A percentile compares a stretch with the other conserved stretches of the same genome.
Conservation (phyloP, 176 grass and related monocot genomes). For the Oryza meridionalis region DNA sequence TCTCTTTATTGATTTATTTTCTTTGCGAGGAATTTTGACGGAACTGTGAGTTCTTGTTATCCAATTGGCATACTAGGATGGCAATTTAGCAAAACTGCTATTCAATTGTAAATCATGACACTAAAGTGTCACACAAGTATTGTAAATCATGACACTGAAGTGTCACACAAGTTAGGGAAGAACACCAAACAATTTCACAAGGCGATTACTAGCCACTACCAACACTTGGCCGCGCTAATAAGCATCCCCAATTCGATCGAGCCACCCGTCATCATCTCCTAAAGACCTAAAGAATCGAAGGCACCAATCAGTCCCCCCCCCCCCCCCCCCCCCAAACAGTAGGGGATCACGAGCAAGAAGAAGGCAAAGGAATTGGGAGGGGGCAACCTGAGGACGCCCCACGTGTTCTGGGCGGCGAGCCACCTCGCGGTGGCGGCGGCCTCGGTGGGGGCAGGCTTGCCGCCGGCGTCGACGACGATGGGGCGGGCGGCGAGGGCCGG, state of each 20-base stretch:
- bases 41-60: neutral
- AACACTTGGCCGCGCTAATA: neutral
- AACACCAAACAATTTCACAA: neutral
- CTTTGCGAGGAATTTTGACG: neutral
- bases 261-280: neutral
- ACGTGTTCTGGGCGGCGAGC: constrained; percentile 83
- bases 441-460: constrained; percentile 69
- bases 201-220: neutral
- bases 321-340: too few species aligned
- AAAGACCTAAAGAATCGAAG: neutral
- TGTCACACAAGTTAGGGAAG: neutral
- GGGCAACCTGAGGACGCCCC: constrained; percentile 84
- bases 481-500: constrained; percentile 30
- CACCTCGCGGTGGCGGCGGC: constrained; percentile 76
- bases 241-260: neutral
- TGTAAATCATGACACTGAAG: neutral
- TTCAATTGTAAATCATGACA: neutral
- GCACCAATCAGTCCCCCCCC: too few species aligned
- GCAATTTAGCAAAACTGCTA: neutral
- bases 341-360: too few species aligned
- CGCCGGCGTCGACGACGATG: constrained; percentile 34
- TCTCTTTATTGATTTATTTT: neutral
- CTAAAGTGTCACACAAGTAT: neutral
- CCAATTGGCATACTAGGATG: neutral
- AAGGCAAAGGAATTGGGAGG: too few species aligned